Conservation (phyloP, 768 basidiomycete species). For the Auricularia auricula-judae region DNA sequence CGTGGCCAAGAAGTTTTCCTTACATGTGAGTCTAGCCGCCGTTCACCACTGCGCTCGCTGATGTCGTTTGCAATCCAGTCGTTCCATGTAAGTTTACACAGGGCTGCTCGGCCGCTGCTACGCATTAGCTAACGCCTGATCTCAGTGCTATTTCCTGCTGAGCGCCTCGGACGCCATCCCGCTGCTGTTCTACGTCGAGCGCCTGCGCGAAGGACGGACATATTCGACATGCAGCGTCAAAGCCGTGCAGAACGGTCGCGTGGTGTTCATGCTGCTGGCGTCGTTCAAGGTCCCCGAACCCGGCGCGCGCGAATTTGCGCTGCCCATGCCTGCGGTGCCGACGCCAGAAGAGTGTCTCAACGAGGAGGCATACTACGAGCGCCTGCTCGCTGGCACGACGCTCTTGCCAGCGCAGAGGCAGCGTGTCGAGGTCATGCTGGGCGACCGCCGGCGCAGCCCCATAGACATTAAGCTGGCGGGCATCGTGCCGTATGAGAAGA, state of each 20-base stretch:
- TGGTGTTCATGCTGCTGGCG: constrained; percentile 58
- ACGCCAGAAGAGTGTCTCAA: constrained; percentile 52
- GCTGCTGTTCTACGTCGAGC: constrained; percentile 69
- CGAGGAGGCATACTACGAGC: constrained; percentile 33
- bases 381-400: constrained; percentile 5
- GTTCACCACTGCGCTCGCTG: too few relatives aligned
- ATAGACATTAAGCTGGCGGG: constrained; percentile 50
- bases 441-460: constrained; percentile 53
- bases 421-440: not conserved
- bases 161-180: constrained; percentile 64
- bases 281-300: constrained; percentile 77
- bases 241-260: constrained; percentile 38
- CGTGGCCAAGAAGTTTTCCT: constrained; percentile 48
- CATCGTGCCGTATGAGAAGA: constrained; percentile 13
- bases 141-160: constrained; percentile 71
- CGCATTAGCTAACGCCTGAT: too few relatives aligned
- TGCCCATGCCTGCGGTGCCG: constrained; percentile 52
- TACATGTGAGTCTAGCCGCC: constrained; percentile 48
- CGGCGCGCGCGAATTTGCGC: constrained; percentile 59
- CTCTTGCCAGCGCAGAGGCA: not conserved
- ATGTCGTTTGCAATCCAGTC: constrained; percentile 30
- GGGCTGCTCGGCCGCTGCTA: too few relatives aligned
- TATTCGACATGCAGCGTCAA: constrained; percentile 51
- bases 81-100: constrained; percentile 43
- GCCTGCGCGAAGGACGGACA: constrained; percentile 61